These are phyloP conservation scores for Saccharomyces cerevisiae DNA, from an alignment of 805 yeast genomes.

Conservation along the genomic window DNA sequence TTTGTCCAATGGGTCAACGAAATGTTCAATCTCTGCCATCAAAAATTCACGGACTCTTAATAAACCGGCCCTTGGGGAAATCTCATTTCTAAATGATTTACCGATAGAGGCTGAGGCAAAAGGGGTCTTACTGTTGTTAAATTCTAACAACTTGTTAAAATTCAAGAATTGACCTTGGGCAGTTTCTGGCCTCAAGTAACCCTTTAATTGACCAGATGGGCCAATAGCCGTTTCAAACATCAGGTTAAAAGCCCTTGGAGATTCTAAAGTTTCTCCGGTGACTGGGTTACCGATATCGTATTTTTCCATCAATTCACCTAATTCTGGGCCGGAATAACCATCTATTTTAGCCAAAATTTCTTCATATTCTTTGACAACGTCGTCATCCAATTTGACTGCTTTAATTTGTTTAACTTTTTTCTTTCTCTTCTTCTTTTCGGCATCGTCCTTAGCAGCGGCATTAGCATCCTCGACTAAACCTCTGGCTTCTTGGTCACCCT, in stretches of 20 bases:
- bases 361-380: slow-evolving; percentile 72
- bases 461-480: slow-evolving; percentile 53
- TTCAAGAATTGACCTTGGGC: slow-evolving; percentile 99
- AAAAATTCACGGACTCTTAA: slow-evolving; percentile 96
- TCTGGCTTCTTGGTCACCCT: slow-evolving; percentile 95
- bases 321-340: slow-evolving; percentile 86
- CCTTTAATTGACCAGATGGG: slow-evolving; percentile 93
- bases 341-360: slow-evolving; percentile 85
- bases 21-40: slow-evolving; percentile 99
- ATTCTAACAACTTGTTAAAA: slow-evolving; percentile 86
- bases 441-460: slow-evolving; percentile 57
- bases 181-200: slow-evolving; percentile 95
- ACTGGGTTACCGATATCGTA: slow-evolving; percentile 86
- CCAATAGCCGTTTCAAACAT: slow-evolving; percentile 99
- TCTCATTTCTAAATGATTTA: slow-evolving; percentile 97
- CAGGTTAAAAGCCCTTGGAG: slow-evolving; percentile 90
- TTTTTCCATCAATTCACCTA: slow-evolving; percentile 80
- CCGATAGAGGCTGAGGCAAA: slow-evolving; percentile 99
- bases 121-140: slow-evolving; percentile 94
- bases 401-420: slow-evolving; percentile 94
- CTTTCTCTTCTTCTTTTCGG: slow-evolving; percentile 86
- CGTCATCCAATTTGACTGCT: slow-evolving; percentile 79
- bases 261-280: slow-evolving; percentile 76
- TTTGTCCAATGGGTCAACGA: slow-evolving; percentile 88
- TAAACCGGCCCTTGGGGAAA: slow-evolving; percentile 95